These are phyloP conservation scores for Spergularia marina DNA, from an alignment of 148 eudicot species.

Conservation along the genomic window DNA sequence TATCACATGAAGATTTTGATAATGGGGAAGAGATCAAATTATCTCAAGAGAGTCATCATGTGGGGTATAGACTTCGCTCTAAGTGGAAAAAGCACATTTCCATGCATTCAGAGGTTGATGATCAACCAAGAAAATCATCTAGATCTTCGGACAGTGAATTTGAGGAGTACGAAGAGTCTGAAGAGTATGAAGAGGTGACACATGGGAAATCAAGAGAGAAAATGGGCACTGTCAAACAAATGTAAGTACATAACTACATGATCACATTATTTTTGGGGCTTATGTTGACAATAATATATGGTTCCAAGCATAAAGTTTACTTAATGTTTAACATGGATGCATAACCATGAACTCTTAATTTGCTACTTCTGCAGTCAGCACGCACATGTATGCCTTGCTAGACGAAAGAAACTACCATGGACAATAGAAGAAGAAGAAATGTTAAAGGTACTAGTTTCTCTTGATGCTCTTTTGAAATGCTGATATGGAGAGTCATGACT, in stretches of 20 bases:
- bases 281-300: neutral
- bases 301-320: neutral
- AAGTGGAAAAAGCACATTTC: constrained; percentile 1
- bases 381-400: constrained; percentile 20
- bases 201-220: constrained; percentile 15
- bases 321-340: neutral
- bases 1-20: constrained; percentile 11
- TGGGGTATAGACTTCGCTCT: neutral
- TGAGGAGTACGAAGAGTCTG: constrained; percentile 19
- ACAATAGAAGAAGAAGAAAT: constrained; percentile 60
- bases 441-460: constrained; percentile 42
- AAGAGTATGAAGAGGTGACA: constrained; percentile 17
- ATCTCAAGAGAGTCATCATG: constrained; percentile 6
- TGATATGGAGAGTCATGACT: neutral
- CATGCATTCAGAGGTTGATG: neutral
- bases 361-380: constrained; percentile 28
- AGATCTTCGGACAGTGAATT: constrained; percentile 14
- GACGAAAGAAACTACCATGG: constrained; percentile 52
- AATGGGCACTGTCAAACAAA: constrained; percentile 10
- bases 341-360: neutral
- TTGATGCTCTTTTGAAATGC: neutral
- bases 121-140: constrained; percentile 1
- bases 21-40: constrained; percentile 11
- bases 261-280: neutral
- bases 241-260: constrained; percentile 18